A percentile compares a stretch with the other conserved stretches of the same genome.
These are phyloP conservation scores for Athelia sp. DNA, from an alignment of 1,284 basidiomycete genomes.

Conservation along the genomic window DNA sequence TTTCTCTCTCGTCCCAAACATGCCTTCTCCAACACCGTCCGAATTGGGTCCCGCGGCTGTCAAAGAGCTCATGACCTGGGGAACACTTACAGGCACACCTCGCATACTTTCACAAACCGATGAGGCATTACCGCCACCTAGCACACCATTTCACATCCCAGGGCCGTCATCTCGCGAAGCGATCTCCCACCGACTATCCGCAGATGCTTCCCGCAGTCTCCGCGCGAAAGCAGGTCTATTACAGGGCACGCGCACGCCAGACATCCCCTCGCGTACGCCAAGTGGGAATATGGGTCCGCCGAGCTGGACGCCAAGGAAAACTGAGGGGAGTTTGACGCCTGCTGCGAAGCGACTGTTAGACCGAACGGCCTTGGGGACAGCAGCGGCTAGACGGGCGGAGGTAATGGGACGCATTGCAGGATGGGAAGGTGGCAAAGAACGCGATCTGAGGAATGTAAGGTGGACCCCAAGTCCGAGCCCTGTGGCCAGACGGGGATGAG, in stretches of 20 bases:
- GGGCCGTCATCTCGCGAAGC: conserved; percentile 70
- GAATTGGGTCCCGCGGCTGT: conserved; percentile 71
- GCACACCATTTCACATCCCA: conserved; percentile 68
- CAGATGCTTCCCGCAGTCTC: conserved; percentile 63
- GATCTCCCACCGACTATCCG: conserved; percentile 74
- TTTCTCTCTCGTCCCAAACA: conserved; percentile 72
- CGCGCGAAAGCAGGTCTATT: conserved; percentile 59
- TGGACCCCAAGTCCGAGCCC: conserved; percentile 75
- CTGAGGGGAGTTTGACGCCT: conserved; percentile 70
- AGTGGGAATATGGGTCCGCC: conserved; percentile 61
- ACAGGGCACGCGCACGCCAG: conserved; percentile 34
- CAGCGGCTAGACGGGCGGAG: conserved; percentile 59
- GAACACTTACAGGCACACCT: conserved; percentile 82
- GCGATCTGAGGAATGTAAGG: conserved; percentile 57
- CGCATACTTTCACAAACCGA: conserved; percentile 71
- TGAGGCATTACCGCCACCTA: conserved; percentile 41
- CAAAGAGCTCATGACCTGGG: conserved; percentile 92
- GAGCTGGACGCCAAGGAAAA: conserved; percentile 59
- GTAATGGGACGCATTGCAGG: conserved; percentile 59
- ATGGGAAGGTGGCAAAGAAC: conserved; percentile 48
- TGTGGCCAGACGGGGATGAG: neutral
- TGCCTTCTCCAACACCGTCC: conserved; percentile 83
- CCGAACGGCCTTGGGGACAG: conserved; percentile 58
- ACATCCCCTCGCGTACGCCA: conserved; percentile 31
- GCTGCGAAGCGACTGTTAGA: conserved; percentile 75